Evolutionary conservation across 768 basidiomycete genomes (phyloP), one percentile per base, ranked within the genome.

Genomic region (Crepidotus variabilis): DNA sequence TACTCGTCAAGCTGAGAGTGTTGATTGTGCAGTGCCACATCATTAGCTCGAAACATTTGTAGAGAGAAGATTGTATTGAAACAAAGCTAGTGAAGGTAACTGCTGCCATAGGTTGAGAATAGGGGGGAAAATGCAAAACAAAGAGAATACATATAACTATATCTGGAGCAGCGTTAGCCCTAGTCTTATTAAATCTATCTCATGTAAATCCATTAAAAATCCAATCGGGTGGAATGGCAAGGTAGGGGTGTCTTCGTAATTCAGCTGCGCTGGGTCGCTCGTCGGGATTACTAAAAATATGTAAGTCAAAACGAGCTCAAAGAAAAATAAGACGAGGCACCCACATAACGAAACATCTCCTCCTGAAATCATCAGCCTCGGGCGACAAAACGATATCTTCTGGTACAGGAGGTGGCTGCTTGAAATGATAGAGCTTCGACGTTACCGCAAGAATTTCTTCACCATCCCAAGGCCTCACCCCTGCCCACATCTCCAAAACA

Each of bases 401-500:
- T 1, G 96, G 97, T 6, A 99, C 82, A 3, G 96, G 95, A 9
- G 97, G 97, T 23, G 89, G 86, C 60, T 85, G 81, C 62, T 90
- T 86, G 54, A 88, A 86, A 63, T 90, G 86, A 61, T 92, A 95
- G 39, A 97, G 79, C 94, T 95, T 92, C 72, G 92, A 90, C 87
- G 98, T 92, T 57, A 98, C 94, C 1, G 92, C 88, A 58, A 98
- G 82, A 60, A 84, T 84, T 70, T 95, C 92, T 62, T 95, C 90
- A 24, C 91, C 88, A 23, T 79, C 85, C 97, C 97, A 99, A 2
- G 97, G 97, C 47, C 95, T 77, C 67, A 86, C 83, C n/a, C 97
- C 97, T 20, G 92, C 90, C 88, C 94, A 96, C 97, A 99, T 98
- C 71, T 99, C 97, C 61, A 98, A 78, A 16, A 96, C 90, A 18